Percentiles rank a stretch among this genome's conserved stretches.
These are phyloP conservation scores for Alloteropsis semialata DNA, from an alignment of 176 grass and related monocot genomes.

Conservation along the genomic window DNA sequence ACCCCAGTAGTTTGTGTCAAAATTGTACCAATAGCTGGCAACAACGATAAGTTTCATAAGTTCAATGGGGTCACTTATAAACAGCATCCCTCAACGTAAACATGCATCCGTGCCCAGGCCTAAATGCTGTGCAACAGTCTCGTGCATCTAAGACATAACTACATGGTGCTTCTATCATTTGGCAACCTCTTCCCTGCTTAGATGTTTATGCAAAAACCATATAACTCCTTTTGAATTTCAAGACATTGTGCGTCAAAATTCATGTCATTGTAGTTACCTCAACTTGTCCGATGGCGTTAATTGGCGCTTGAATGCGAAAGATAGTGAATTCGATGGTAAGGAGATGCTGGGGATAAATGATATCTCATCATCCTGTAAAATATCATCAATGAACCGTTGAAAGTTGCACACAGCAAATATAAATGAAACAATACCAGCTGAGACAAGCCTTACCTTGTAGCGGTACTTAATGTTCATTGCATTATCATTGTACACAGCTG, in stretches of 20 bases:
- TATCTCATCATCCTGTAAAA: conserved; percentile 82
- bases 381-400: conserved; percentile 8
- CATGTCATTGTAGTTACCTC: conserved; percentile 47
- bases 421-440: neutral
- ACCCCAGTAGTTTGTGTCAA: conserved; percentile 73
- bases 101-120: neutral
- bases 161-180: conserved; percentile 8
- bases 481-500: conserved; percentile 64
- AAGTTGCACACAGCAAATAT: conserved; percentile 1
- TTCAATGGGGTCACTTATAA: conserved; percentile 5
- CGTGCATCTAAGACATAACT: neutral
- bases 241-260: neutral
- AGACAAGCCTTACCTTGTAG: conserved; percentile 79
- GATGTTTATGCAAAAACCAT: neutral
- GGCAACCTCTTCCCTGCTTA: neutral
- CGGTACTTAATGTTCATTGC: conserved; percentile 73
- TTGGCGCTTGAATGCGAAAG: conserved; percentile 80
- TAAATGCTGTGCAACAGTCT: neutral
- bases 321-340: conserved; percentile 73
- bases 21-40: conserved; percentile 78
- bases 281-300: conserved; percentile 80
- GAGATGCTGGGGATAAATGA: conserved; percentile 75
- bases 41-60: neutral
- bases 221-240: conserved; percentile 14
- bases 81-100: neutral